phyloP scores from a whole-genome alignment of 768 basidiomycete genomes.

The Auricularia heimuer region DNA sequence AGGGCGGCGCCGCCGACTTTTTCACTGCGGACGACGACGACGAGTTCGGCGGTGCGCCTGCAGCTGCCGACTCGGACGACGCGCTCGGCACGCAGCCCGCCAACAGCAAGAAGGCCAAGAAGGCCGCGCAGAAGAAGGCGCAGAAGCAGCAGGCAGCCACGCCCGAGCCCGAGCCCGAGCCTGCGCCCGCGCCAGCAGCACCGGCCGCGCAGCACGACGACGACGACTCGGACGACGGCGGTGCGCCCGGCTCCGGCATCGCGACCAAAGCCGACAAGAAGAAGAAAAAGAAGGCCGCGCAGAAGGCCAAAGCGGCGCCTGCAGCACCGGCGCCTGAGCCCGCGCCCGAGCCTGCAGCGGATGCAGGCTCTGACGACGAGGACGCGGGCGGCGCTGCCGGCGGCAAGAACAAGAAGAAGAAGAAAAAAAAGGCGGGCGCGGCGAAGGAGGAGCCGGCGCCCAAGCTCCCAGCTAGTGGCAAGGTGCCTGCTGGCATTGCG shows the following conservation, averaged over 20 bases:
- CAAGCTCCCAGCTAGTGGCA: constrained; percentile 48
- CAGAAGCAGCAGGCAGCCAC: constrained; percentile 3
- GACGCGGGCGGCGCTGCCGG: constrained; percentile 35
- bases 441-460: constrained; percentile 15
- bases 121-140: constrained; percentile 13
- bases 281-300: constrained; percentile 71
- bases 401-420: constrained; percentile 74
- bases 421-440: constrained; percentile 57
- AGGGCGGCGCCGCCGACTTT: not conserved
- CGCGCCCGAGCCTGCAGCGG: constrained; percentile 24
- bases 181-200: constrained; percentile 20
- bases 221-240: constrained; percentile 36
- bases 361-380: constrained; percentile 52
- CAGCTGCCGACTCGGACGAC: not conserved
- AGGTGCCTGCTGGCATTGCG: constrained; percentile 53
- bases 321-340: constrained; percentile 24
- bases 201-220: constrained; percentile 30
- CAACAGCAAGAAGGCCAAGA: constrained; percentile 10
- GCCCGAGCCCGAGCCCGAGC: constrained; percentile 13
- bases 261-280: constrained; percentile 87
- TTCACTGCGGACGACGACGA: constrained; percentile 1
- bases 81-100: not conserved
- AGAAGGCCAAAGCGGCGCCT: constrained; percentile 90
- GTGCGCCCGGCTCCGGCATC: constrained; percentile 28
- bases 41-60: not conserved